Conservation (phyloP, 768 basidiomycete genomes). For the Termitomyces bulborhizus region DNA sequence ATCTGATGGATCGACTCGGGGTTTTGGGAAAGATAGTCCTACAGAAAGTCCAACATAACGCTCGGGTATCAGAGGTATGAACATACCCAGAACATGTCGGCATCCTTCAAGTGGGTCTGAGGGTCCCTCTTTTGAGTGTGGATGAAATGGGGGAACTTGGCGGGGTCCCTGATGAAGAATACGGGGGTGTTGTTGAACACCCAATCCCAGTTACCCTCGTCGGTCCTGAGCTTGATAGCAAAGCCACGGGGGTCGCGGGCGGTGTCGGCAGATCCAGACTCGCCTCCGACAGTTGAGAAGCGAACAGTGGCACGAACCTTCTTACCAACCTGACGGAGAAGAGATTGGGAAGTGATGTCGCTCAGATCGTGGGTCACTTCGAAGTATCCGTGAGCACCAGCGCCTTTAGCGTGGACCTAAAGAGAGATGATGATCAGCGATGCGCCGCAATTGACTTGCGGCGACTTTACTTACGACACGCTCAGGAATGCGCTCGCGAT, state of each 20-base stretch:
- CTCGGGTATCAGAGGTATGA: neutral
- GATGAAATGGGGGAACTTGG: conserved; percentile 91
- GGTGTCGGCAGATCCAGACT: conserved; percentile 84
- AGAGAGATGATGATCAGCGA: conserved; percentile 12
- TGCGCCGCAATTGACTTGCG: conserved; percentile 16
- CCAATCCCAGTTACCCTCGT: conserved; percentile 90
- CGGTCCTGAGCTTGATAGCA: conserved; percentile 82
- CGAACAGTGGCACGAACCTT: conserved; percentile 72
- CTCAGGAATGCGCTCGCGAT: conserved; percentile 94
- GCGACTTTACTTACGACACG: conserved; percentile 59
- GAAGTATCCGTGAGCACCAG: conserved; percentile 91
- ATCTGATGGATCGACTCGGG: conserved; percentile 87
- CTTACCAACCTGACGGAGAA: conserved; percentile 63
- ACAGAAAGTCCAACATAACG: conserved; percentile 7
- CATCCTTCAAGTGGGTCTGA: conserved; percentile 85
- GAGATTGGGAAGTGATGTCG: conserved; percentile 68
- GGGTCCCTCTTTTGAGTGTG: conserved; percentile 93
- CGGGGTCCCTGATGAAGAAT: conserved; percentile 83
- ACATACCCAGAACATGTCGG: conserved; percentile 78
- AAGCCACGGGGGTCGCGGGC: conserved; percentile 94
- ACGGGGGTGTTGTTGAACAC: conserved; percentile 92
- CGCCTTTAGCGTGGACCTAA: conserved; percentile 88
- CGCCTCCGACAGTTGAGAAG: conserved; percentile 93
- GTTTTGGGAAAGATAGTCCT: conserved; percentile 88
- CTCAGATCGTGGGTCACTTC: conserved; percentile 81